Conservation (phyloP, 177 flowering plant genomes). For the Vitis hybrid region DNA sequence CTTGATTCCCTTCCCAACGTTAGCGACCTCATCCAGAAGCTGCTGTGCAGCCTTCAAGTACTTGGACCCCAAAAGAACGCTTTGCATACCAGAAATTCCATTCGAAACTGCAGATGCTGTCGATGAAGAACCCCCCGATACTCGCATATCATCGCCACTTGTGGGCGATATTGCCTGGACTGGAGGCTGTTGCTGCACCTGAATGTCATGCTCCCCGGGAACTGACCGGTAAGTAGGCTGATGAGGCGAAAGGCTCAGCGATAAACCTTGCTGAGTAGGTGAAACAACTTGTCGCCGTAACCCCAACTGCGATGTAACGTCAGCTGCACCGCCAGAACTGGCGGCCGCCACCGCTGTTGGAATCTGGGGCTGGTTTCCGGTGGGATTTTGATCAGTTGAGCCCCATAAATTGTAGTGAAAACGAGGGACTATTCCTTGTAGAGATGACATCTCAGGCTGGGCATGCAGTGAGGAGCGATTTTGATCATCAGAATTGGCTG, state of each 20-base stretch:
- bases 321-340: constrained; percentile 6
- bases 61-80: constrained; percentile 67
- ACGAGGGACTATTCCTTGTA: constrained; percentile 15
- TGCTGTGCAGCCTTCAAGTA: constrained; percentile 78
- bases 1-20: constrained; percentile 43
- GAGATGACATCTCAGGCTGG: constrained; percentile 7
- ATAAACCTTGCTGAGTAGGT: constrained; percentile 52
- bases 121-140: constrained; percentile 40
- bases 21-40: constrained; percentile 79
- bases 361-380: too few species aligned
- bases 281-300: constrained; percentile 9
- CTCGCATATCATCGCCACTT: constrained; percentile 32
- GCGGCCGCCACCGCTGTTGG: constrained; percentile 7
- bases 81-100: constrained; percentile 46
- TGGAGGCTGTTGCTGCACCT: constrained; percentile 6
- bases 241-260: constrained; percentile 68
- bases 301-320: constrained; percentile 2
- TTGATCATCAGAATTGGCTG: constrained; percentile 7
- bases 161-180: constrained; percentile 15
- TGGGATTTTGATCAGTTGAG: constrained; percentile 3
- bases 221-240: constrained; percentile 28
- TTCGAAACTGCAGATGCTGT: constrained; percentile 51
- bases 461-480: constrained; percentile 9
- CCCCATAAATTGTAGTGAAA: constrained; percentile 27
- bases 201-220: constrained; percentile 24